phyloP scores from a whole-genome alignment of 306 rosid species.

The Corylus heterophylla region DNA sequence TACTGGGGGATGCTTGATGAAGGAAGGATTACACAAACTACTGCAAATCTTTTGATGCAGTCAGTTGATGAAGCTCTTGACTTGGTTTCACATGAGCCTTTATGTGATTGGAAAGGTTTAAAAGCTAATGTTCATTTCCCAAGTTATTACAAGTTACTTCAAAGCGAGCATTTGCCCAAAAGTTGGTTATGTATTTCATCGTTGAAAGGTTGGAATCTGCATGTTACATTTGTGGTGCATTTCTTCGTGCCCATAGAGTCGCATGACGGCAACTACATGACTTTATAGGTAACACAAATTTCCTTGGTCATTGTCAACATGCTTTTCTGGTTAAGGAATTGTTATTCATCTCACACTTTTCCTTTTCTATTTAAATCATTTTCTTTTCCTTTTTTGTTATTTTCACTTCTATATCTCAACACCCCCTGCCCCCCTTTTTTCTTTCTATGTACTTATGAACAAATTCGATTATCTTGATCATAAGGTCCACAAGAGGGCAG shows the following conservation, averaged over 20 bases:
- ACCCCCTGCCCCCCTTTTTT: no score
- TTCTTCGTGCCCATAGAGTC: slow-evolving; percentile 86
- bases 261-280: slow-evolving; percentile 77
- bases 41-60: slow-evolving; percentile 81
- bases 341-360: neutral
- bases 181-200: slow-evolving; percentile 74
- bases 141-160: slow-evolving; percentile 76
- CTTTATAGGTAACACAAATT: slow-evolving; percentile 62
- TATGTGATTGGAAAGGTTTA: slow-evolving; percentile 91
- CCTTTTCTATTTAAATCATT: neutral
- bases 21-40: slow-evolving; percentile 79
- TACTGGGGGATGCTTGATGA: slow-evolving; percentile 99
- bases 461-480: neutral
- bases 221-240: slow-evolving; percentile 90
- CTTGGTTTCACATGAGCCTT: slow-evolving; percentile 64
- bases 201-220: slow-evolving; percentile 89
- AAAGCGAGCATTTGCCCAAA: slow-evolving; percentile 58
- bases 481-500: neutral
- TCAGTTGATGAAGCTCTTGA: slow-evolving; percentile 95
- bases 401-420: neutral
- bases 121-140: slow-evolving; percentile 74
- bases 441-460: neutral
- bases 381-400: neutral
- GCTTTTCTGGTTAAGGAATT: neutral
- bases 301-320: slow-evolving; percentile 16